These are phyloP conservation scores for Calonectria naviculata DNA, from an alignment of 2,329 filamentous ascomycete genomes.

Conservation along the genomic window DNA sequence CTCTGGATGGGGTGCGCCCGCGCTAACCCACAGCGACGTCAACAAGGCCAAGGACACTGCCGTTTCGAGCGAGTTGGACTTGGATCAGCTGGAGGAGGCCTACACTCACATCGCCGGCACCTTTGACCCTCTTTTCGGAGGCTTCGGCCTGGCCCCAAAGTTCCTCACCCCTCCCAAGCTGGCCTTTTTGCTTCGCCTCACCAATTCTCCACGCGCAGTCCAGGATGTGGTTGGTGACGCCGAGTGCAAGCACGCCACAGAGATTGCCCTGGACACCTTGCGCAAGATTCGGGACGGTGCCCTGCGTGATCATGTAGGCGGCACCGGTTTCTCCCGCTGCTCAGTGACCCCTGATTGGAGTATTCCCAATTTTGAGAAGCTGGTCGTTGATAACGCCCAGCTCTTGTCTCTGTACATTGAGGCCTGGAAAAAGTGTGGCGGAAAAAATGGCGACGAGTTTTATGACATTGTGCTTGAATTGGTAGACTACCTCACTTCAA, in stretches of 20 bases:
- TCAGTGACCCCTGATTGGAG: constrained; percentile 94
- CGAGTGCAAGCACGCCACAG: constrained; percentile 78
- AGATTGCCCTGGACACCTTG: constrained; percentile 86
- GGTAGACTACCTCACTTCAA: constrained; percentile 83
- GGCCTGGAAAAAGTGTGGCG: constrained; percentile 74
- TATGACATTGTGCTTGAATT: constrained; percentile 84
- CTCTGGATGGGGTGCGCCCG: constrained; percentile 44
- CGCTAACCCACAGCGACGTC: constrained; percentile 38
- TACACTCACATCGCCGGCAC: constrained; percentile 82
- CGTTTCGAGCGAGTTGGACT: constrained; percentile 78
- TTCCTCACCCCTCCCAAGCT: constrained; percentile 91
- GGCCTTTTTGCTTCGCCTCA: constrained; percentile 81
- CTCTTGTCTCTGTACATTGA: constrained; percentile 87
- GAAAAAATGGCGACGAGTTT: constrained; percentile 73
- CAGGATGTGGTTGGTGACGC: constrained; percentile 87
- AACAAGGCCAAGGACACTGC: constrained; percentile 35
- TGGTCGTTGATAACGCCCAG: constrained; percentile 92
- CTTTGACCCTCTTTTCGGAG: constrained; percentile 83
- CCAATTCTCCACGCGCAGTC: constrained; percentile 77
- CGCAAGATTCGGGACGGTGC: constrained; percentile 74
- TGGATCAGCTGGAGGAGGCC: constrained; percentile 92
- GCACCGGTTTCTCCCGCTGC: constrained; percentile 73
- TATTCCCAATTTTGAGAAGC: constrained; percentile 96
- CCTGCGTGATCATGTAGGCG: constrained; percentile 66
- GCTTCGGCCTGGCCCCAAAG: constrained; percentile 86